Evolutionary conservation across 805 yeast species (phyloP), one percentile per base, ranked within the genome.

Genomic region (Schwanniomyces occidentalis): DNA sequence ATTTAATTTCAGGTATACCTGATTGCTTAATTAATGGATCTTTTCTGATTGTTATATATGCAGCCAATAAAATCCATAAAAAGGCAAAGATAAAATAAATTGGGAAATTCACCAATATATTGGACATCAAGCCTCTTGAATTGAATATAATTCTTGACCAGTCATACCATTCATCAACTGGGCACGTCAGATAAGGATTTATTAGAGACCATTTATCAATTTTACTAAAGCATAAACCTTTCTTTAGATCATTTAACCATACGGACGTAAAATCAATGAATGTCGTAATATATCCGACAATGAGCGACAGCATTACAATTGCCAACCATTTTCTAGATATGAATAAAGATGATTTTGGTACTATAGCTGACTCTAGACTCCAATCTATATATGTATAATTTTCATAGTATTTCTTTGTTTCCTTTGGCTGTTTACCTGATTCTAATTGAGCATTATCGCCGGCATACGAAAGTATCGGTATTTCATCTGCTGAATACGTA

Each of bases 1-100:
- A 67, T 49, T 82, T 82, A 30, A 83, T 73, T 48, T 86, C 95
- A 0, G 89, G 73, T 18, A 87, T 82, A 5, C 95, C 95, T 32
- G 85, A 61, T 40, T 63, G 70, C 28, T 55, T 61, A 29, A 63
- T 57, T 21, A 49, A 41, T 2, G 54, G 56, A 17, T 53, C 61
- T 25, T 48, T 43, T 8, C 41, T 40, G 20, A 52, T 41, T 8
- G 69, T 49, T 22, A 65, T 49, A 30, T 46, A 51, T 14, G 66
- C 58, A 5, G 70, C 70, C 3, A 46, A 21, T 8, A 51, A 18
- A 5, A 52, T 51, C 35, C 52, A 52, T 0, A 42, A 15, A 8
- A 46, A 24, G 5, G 68, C 67, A 29, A 62, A 46, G 0, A 54
- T 12, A 15, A 59, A 29, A 38, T 63, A 68, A 9, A 67, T 48